Evolutionary conservation across 768 basidiomycete genomes (phyloP).

Genomic region (Suillus subaureus): DNA sequence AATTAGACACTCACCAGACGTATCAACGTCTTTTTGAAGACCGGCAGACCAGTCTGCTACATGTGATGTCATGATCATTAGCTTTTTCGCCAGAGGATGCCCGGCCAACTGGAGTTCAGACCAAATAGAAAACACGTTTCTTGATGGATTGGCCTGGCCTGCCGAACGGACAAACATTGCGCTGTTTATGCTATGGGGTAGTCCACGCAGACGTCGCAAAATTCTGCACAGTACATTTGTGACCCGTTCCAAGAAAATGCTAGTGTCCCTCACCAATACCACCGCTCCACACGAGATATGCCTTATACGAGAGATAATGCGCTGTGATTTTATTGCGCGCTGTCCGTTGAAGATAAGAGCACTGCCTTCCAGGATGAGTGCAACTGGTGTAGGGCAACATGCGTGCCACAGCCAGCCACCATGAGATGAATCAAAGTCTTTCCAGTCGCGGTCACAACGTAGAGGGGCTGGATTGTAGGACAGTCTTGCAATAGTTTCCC

Average conservation of each 20-base stretch:
- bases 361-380: not conserved
- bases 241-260: not conserved
- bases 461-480: not conserved
- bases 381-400: not conserved
- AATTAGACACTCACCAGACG: not conserved
- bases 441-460: not conserved
- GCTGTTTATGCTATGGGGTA: not conserved
- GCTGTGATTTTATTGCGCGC: not conserved
- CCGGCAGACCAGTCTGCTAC: not conserved
- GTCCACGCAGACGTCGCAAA: not conserved
- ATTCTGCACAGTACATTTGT: not conserved
- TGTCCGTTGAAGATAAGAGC: not conserved
- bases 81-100: no score
- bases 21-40: not conserved
- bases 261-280: not conserved
- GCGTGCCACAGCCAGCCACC: not conserved
- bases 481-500: not conserved
- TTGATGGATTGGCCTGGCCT: not conserved
- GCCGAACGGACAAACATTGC: not conserved
- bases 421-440: not conserved
- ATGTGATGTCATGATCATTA: no score
- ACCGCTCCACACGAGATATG: not conserved
- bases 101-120: not conserved
- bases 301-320: not conserved
- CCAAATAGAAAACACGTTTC: not conserved